Percentiles rank a stretch among this genome's conserved stretches.
These are phyloP conservation scores for Hericium erinaceus DNA, from an alignment of 768 basidiomycete genomes.

Conservation along the genomic window DNA sequence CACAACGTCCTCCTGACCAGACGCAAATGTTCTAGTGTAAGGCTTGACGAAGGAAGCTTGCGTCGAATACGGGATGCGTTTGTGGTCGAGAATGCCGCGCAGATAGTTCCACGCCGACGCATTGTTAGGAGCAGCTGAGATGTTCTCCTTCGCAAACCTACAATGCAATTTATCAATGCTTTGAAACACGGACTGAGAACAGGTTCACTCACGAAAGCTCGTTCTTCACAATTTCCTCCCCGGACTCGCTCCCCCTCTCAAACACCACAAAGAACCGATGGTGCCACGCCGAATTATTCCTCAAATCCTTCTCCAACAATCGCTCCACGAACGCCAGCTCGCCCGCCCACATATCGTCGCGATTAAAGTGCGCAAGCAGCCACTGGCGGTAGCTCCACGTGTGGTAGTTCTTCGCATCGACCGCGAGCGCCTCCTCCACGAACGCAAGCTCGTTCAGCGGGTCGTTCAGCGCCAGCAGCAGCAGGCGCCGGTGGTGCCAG, in stretches of 20 bases:
- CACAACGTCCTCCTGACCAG: conserved; percentile 35
- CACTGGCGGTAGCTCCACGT: conserved; percentile 98
- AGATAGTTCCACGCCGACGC: conserved; percentile 96
- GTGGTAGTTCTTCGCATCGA: conserved; percentile 95
- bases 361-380: conserved; percentile 79
- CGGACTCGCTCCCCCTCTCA: conserved; percentile 49
- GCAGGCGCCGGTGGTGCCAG: conserved; percentile 85
- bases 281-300: conserved; percentile 98
- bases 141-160: conserved; percentile 66
- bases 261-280: conserved; percentile 88
- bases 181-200: neutral
- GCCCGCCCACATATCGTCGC: conserved; percentile 56
- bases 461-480: conserved; percentile 47
- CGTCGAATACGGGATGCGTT: conserved; percentile 45
- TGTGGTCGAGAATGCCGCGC: conserved; percentile 67
- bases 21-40: conserved; percentile 37
- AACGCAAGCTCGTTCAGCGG: conserved; percentile 70
- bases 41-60: conserved; percentile 53
- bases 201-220: conserved; percentile 64
- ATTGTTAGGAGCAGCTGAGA: conserved; percentile 86
- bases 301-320: conserved; percentile 64
- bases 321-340: conserved; percentile 71
- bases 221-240: conserved; percentile 47
- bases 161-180: conserved; percentile 26
- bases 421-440: conserved; percentile 58